Evolutionary conservation across 2,329 filamentous ascomycete species (phyloP), one percentile per base, ranked within the genome.

Genomic region (Blastomyces emzantsi): DNA sequence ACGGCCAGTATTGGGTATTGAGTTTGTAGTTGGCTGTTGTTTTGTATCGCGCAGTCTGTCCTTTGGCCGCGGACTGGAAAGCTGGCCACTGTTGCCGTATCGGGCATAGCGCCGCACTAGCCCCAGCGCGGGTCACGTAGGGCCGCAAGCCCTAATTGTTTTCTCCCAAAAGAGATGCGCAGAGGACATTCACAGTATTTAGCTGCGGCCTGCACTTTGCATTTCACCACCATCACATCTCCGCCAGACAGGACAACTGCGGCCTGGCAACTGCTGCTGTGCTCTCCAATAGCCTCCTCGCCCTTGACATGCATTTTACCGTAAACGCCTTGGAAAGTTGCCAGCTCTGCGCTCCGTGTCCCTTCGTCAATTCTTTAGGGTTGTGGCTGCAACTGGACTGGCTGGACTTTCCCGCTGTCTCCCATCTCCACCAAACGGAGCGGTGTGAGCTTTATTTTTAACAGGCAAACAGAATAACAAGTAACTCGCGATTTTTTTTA

Each of bases 61-160:
- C 28, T 61, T 61, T 36, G 11, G 47, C 30, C 47, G 47, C 22
- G 19, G n/a, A 30, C 52, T 43, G 22, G 58, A 47, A 56, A 62
- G 51, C 36, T 62, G 60, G 47, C 51, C 52, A 45, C 22, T 47
- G 28, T 30, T 36, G 6, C 33, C 11, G 36, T 3, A 47, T 62
- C n/a, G 9, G 60, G 60, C 2, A 36, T 62, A 62, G 60, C 51
- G 51, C n/a, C 17, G 9, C 25, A 43, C 59, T 61, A 61, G 43
- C 43, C 11, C 33, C 8, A 19, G 22, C 25, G 9, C 22, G 28
- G n/a, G 49, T 45, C 51, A 56, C 9, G 36, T 9, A 22, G 51
- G 51, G 17, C 28, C 51, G 7, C 15, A 56, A 62, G 60, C 60
- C 60, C 60, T 62, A 62, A 62, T 55, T 45, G 49, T 45, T 62